Evolutionary conservation across 176 grass and related monocot species (phyloP), one percentile per base, ranked within the genome.

Genomic region (Leersia perrieri): DNA sequence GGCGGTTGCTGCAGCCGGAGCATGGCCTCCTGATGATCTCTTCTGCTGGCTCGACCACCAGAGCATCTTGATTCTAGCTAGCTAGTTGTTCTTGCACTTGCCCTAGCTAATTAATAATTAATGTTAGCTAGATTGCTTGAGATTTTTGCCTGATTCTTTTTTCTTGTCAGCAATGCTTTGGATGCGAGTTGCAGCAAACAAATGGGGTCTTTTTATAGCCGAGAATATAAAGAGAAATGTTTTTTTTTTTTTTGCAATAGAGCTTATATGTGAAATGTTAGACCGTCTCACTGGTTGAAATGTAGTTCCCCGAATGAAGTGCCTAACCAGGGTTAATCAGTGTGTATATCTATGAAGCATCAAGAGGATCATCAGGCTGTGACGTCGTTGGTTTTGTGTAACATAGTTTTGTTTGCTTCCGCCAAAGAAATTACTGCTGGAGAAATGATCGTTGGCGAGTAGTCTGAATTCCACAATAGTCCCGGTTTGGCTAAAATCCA

Each of bases 1-100:
- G 39, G 18, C 20, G 2, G 12, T 1, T 1, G 12, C 3, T 1
- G 14, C 41, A 1, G 76, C 60, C 45, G 82, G 65, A 70, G 68
- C 83, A 1, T 28, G 10, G 29, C 13, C 6, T 7, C 2, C 51
- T 60, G 33, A 2, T 23, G 13, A 53, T 26, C 20, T 83, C 71
- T 75, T 75, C 71, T 83, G 74, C 71, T 83, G 74, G 63, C 33
- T 66, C 73, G 20, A 20, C 18, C 63, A 60, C 5, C 44, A 34
- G 30, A 26, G 11, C 76, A 80, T 79, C 66, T 78, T 47, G 0
- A 16, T 29, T 2, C 53, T 20, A 29, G 49, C 28, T 60, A 71
- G 33, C 16, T 30, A 47, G 20, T 23, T 38, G 5, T 53, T 53
- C 49, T 41, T 40, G 38, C 8, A 58, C 53, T 25, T 25, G n/a